A percentile compares a stretch with the other conserved stretches of the same genome.
Evolutionary conservation across 2,329 filamentous ascomycete species (phyloP).

Genomic region (Ceratocystis variospora): DNA sequence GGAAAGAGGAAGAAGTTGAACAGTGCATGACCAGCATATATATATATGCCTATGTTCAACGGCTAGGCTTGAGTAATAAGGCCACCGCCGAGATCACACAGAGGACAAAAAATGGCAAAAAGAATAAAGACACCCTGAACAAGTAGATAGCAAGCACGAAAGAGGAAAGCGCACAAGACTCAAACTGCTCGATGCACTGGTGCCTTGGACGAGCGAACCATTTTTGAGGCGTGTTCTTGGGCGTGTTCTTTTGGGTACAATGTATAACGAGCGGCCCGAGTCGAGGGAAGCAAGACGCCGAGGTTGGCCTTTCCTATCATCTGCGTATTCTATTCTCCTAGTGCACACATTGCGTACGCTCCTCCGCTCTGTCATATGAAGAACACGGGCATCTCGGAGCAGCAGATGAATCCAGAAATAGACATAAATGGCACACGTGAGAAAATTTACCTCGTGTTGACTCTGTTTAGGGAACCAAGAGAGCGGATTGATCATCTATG

Average conservation of each 20-base stretch:
- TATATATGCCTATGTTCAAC: background rate
- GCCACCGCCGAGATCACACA: background rate
- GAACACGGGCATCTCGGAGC: background rate
- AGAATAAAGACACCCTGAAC: background rate
- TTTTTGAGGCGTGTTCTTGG: background rate
- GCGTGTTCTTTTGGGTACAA: background rate
- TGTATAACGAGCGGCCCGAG: background rate
- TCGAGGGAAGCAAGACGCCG: background rate
- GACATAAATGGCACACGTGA: background rate
- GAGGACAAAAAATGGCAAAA: background rate
- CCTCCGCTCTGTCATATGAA: no score
- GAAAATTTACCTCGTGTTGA: background rate
- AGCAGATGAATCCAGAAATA: background rate
- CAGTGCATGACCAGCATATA: background rate
- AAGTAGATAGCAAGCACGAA: background rate
- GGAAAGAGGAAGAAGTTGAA: background rate
- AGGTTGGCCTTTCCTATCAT: background rate
- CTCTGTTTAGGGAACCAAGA: background rate
- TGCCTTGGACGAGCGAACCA: background rate
- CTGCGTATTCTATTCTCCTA: background rate
- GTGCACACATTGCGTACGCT: no score
- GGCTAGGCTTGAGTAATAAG: background rate
- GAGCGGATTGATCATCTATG: background rate
- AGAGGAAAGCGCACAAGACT: background rate
- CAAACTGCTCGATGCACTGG: background rate